Evolutionary conservation across 2,329 filamentous ascomycete species (phyloP).

Genomic region (Monosporascus ibericus): DNA sequence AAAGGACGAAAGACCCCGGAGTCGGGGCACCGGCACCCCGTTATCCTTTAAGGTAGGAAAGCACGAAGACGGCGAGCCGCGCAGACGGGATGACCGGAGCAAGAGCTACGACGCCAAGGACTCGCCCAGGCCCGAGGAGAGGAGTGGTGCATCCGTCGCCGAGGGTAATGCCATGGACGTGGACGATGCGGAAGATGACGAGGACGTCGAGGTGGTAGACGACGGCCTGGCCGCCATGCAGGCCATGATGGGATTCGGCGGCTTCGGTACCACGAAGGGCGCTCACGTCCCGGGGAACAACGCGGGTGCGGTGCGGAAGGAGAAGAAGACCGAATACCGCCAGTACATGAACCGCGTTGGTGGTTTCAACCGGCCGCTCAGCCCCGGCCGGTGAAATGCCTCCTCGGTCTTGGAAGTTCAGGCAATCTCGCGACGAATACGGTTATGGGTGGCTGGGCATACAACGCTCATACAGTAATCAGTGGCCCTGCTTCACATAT

Average conservation of each 20-base stretch:
- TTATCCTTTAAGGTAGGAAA: slow-evolving; percentile 32
- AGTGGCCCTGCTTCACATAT: too few relatives aligned
- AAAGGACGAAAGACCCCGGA: slow-evolving; percentile 7
- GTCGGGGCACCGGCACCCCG: slow-evolving; percentile 16
- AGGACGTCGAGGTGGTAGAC: slow-evolving; percentile 52
- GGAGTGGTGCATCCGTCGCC: slow-evolving; percentile 5
- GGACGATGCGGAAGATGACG: slow-evolving; percentile 37
- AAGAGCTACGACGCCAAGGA: slow-evolving; percentile 14
- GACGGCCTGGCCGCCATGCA: slow-evolving; percentile 69
- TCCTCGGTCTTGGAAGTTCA: neutral
- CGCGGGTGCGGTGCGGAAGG: slow-evolving; percentile 74
- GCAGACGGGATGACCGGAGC: slow-evolving; percentile 9
- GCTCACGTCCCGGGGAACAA: slow-evolving; percentile 86
- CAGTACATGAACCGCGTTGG: slow-evolving; percentile 93
- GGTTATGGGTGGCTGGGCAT: neutral
- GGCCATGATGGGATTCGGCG: slow-evolving; percentile 83
- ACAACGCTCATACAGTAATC: neutral
- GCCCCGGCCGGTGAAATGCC: slow-evolving; percentile 35
- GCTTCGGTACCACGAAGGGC: slow-evolving; percentile 80
- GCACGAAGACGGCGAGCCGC: slow-evolving; percentile 18
- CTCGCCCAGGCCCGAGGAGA: slow-evolving; percentile 3
- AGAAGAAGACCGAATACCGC: slow-evolving; percentile 90
- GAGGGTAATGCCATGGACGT: slow-evolving; percentile 23
- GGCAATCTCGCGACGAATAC: neutral
- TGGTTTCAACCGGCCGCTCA: slow-evolving; percentile 75